Conservation (phyloP, 306 rosid species). For the Vigna trinervia region DNA sequence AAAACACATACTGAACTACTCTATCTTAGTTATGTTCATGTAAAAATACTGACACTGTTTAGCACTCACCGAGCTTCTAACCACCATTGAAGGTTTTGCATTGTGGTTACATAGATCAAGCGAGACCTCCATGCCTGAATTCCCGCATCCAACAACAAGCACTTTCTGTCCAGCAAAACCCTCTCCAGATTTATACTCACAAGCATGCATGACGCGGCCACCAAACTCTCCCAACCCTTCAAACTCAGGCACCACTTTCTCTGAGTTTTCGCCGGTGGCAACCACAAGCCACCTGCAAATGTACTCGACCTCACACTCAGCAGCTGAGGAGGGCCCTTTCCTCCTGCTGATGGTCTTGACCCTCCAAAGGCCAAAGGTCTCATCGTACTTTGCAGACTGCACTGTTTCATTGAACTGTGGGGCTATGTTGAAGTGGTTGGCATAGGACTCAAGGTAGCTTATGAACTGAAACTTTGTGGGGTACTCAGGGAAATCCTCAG, state of each 20-base stretch:
- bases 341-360: conserved; percentile 58
- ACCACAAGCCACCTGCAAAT: conserved; percentile 92
- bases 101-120: conserved; percentile 86
- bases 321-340: neutral
- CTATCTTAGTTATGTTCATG: neutral
- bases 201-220: conserved; percentile 79
- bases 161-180: conserved; percentile 61
- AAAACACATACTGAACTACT: neutral
- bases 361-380: conserved; percentile 84
- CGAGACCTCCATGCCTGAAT: conserved; percentile 95
- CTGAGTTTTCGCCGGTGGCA: conserved; percentile 93
- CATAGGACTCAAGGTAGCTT: conserved; percentile 77
- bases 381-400: conserved; percentile 84
- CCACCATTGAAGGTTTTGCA: conserved; percentile 89
- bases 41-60: neutral
- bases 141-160: conserved; percentile 92
- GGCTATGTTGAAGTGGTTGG: conserved; percentile 65
- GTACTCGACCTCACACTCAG: conserved; percentile 65
- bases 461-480: conserved; percentile 86
- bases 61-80: conserved; percentile 83
- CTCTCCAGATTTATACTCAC: conserved; percentile 82
- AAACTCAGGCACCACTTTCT: conserved; percentile 80
- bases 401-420: conserved; percentile 93
- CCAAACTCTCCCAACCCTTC: conserved; percentile 75
- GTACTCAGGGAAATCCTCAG: conserved; percentile 78